Conservation (phyloP, 768 basidiomycete species). For the Kwoniella dendrophila region DNA sequence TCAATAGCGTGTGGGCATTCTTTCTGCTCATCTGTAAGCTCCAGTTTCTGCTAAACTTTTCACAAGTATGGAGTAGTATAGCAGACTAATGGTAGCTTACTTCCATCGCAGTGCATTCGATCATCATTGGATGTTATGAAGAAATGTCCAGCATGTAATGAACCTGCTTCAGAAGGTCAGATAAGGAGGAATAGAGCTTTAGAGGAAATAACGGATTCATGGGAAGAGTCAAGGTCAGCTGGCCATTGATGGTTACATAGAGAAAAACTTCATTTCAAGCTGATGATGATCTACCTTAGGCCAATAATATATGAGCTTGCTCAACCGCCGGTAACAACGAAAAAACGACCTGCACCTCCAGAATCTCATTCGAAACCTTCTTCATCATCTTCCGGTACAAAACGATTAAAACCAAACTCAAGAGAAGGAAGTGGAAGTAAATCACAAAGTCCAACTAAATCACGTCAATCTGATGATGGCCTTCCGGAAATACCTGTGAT, state of each 20-base stretch:
- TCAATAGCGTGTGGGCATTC: constrained; percentile 75
- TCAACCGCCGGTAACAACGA: constrained; percentile 4
- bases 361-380: constrained; percentile 10
- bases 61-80: constrained; percentile 54
- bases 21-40: constrained; percentile 63
- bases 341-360: constrained; percentile 12
- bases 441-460: constrained; percentile 25
- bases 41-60: background rate
- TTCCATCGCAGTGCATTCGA: constrained; percentile 68
- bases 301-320: constrained; percentile 24
- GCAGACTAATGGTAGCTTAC: constrained; percentile 39
- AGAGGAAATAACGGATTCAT: constrained; percentile 71
- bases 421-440: constrained; percentile 19
- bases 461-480: background rate
- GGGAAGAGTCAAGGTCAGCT: constrained; percentile 69
- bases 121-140: constrained; percentile 63
- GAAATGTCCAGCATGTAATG: constrained; percentile 74
- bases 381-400: constrained; percentile 1
- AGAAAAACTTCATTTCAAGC: no score
- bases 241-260: background rate
- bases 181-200: constrained; percentile 70
- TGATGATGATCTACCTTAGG: no score
- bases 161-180: constrained; percentile 64
- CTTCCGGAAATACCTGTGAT: background rate
- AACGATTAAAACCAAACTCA: constrained; percentile 4